Percentiles rank a stretch among this genome's conserved stretches.
phyloP scores from a whole-genome alignment of 495 filamentous ascomycete genomes.

The Neurospora terricola region DNA sequence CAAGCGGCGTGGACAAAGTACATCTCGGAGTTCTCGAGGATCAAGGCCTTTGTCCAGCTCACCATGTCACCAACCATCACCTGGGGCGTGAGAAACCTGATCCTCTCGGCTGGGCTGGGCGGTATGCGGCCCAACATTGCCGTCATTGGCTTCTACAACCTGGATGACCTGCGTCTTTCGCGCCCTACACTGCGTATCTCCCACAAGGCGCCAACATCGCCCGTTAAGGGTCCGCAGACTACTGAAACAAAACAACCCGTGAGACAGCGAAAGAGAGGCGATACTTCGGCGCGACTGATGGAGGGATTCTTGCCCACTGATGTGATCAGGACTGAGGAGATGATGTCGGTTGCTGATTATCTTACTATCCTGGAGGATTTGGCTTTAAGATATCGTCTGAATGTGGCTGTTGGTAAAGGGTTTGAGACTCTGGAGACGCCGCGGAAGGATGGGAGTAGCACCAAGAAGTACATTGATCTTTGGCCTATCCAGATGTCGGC shows the following conservation, averaged over 20 bases:
- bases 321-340: constrained; percentile 46
- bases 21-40: constrained; percentile 69
- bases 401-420: constrained; percentile 77
- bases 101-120: constrained; percentile 73
- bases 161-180: constrained; percentile 57
- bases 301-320: constrained; percentile 50
- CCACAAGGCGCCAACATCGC: not conserved
- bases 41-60: constrained; percentile 85
- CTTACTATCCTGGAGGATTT: constrained; percentile 79
- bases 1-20: constrained; percentile 77
- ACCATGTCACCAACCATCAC: constrained; percentile 71
- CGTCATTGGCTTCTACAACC: constrained; percentile 61
- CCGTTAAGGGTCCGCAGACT: constrained; percentile 22
- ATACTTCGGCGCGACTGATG: constrained; percentile 36
- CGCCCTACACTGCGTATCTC: constrained; percentile 15
- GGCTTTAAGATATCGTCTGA: constrained; percentile 65
- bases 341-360: constrained; percentile 59
- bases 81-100: constrained; percentile 77
- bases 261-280: constrained; percentile 23
- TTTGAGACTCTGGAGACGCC: constrained; percentile 71
- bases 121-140: constrained; percentile 88
- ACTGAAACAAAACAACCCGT: constrained; percentile 11
- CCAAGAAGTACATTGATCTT: constrained; percentile 75
- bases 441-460: constrained; percentile 38
- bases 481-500: constrained; percentile 85